Evolutionary conservation across 257 asterid species (phyloP), one percentile per base, ranked within the genome.

Genomic region (Henckelia pumila): DNA sequence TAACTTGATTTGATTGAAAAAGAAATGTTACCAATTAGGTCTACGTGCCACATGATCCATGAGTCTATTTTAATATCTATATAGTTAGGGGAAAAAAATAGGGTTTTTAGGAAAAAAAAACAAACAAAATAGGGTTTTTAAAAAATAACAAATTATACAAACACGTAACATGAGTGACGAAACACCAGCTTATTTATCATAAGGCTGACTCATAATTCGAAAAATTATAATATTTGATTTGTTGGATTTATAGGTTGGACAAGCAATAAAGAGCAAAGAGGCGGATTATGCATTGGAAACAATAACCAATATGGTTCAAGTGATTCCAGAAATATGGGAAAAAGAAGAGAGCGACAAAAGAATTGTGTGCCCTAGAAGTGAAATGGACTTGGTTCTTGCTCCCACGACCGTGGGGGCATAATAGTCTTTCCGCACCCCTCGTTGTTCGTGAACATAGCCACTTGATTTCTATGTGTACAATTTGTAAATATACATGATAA

Each of bases 281-380:
- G 89, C 95, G 3, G 98, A 92, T 67, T 92, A 89, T 69, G 95
- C 88, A 1, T 25, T 84, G 55, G 95, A 89, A 56, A 71, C 28
- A 5, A 70, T 92, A 69, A 61, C 67, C 44, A 75, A 80, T 24
- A 67, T 92, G 72, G 79, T 72, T n/a, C 78, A 84, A 72, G 66
- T 72, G 52, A 81, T 92, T 40, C 98, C 95, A 68, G 95, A 88
- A 64, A 85, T 89, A 73, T 92, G 96, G 98, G 14, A 64, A 3
- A 67, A 69, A 60, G 85, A 69, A 13, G 77, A 69, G 49, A 71
- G 66, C 22, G 74, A 64, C n/a, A 21, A 80, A 17, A 79, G 64
- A 57, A 72, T 78, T 25, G 40, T 56, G 16, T 76, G 67, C 49
- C 37, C 64, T 7, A 78, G 82, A 80, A 80, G 32, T 59, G 92